Base-by-base conservation (phyloP, 768 basidiomycete genomes). In the Boletales sp. region DNA sequence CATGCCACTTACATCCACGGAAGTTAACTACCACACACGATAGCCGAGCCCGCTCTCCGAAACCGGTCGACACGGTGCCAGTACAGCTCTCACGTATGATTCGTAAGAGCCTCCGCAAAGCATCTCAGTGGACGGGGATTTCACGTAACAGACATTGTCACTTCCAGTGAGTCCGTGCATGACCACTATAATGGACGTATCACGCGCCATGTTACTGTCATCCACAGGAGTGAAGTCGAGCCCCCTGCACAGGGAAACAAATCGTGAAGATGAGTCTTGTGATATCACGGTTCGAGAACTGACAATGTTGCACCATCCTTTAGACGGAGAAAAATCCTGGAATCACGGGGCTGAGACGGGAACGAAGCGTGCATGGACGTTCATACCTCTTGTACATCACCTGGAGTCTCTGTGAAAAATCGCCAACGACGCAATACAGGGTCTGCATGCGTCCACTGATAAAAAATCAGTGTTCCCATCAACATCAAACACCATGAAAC, bases 21-120 rank as follows among this genome's bases (percentile, higher is more conserved):
- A 88, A 94, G 70, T 95, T 96, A 64, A 94, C 79, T 8, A 97
- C 92, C 12, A 88, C 86, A 5, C 94, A 49, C 96, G 79, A 68
- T 90, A 95, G 15, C 94, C 93, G 46, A 95, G 72, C 2, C 94
- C 95, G n/a, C 90, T 91, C 58, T 87, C 74, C 36, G 79, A 77
- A 7, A 83, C 76, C 28, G 88, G 78, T 30, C 76, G 75, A 64
- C 86, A 86, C 12, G 85, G 85, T 44, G 80, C 78, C 5, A 98
- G 73, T 41, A 96, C 77, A 30, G 88, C 84, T 55, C 92, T 77
- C 41, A 96, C 89, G 62, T 96, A 98, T 17, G 85, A 76, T 74
- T 95, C 95, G 63, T 95, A 82, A n/a, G 90, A 92, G 35, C 90
- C 90, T 90, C 54, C 50, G 54, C 46, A 49, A 37, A 35, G n/a